These are phyloP conservation scores for Fusarium nematophilum DNA, from an alignment of 2,329 filamentous ascomycete genomes.

Conservation along the genomic window DNA sequence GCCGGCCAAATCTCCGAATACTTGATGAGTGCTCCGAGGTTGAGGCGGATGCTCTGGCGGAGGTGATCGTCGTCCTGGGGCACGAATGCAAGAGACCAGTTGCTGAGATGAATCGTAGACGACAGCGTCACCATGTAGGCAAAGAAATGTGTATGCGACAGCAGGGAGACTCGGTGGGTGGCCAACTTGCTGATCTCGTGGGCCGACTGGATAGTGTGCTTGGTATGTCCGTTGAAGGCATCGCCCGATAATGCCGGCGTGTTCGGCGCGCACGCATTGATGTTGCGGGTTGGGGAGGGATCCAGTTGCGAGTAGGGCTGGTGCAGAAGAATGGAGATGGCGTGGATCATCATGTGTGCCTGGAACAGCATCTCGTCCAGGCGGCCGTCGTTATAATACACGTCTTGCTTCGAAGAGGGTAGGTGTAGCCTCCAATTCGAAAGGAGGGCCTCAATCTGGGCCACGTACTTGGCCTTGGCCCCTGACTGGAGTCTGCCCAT, in stretches of 20 bases:
- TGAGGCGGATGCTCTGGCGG: constrained; percentile 80
- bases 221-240: constrained; percentile 75
- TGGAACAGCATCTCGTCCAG: constrained; percentile 93
- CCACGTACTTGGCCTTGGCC: constrained; percentile 62
- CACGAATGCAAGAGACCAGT: constrained; percentile 75
- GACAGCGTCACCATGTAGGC: constrained; percentile 82
- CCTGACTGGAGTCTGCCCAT: constrained; percentile 78
- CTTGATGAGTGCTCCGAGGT: constrained; percentile 78
- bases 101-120: constrained; percentile 83
- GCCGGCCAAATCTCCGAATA: constrained; percentile 78
- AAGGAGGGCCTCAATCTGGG: constrained; percentile 62
- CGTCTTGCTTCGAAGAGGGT: constrained; percentile 75
- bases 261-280: constrained; percentile 76
- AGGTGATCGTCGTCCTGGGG: constrained; percentile 72
- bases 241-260: constrained; percentile 61
- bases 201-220: constrained; percentile 82
- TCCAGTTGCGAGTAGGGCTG: constrained; percentile 82
- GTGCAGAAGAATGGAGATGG: constrained; percentile 78
- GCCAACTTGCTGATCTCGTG: constrained; percentile 80
- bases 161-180: constrained; percentile 76
- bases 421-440: constrained; percentile 84
- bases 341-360: constrained; percentile 80
- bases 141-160: constrained; percentile 84
- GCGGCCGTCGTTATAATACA: constrained; percentile 75
- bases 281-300: constrained; percentile 64